Conservation (phyloP, 495 filamentous ascomycete species). For the Staphylotrichum longicolle region DNA sequence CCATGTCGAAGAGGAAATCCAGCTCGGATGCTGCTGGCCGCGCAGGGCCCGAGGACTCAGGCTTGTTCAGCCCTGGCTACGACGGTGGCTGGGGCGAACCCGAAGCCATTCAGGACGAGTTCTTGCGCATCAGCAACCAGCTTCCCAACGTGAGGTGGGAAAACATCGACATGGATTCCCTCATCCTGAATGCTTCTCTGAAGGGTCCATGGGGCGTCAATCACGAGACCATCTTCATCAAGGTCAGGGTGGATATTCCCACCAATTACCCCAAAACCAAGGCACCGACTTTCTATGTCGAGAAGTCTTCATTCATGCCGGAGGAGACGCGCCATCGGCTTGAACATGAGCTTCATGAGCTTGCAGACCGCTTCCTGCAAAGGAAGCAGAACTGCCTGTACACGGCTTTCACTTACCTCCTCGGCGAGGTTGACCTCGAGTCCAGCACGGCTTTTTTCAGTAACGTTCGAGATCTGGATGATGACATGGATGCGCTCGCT, state of each 20-base stretch:
- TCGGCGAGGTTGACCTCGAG: conserved; percentile 78
- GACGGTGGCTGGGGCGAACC: conserved; percentile 66
- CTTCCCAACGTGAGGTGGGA: conserved; percentile 85
- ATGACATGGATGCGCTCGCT: conserved; percentile 54
- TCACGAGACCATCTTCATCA: conserved; percentile 69
- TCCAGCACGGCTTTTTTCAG: conserved; percentile 69
- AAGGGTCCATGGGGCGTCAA: conserved; percentile 83
- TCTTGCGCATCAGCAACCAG: conserved; percentile 75
- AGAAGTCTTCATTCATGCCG: conserved; percentile 75
- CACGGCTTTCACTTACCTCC: conserved; percentile 73
- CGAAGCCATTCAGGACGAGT: conserved; percentile 83
- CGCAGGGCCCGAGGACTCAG: conserved; percentile 43
- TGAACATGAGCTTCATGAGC: conserved; percentile 63
- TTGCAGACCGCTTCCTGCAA: conserved; percentile 65
- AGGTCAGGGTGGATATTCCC: conserved; percentile 78
- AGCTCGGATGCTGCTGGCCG: conserved; percentile 34
- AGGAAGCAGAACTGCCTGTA: conserved; percentile 77
- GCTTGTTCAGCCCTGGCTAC: conserved; percentile 43
- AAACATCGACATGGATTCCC: conserved; percentile 73
- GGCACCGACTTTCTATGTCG: conserved; percentile 64
- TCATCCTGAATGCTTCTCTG: conserved; percentile 70
- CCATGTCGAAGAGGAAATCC: conserved; percentile 63
- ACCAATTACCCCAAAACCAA: conserved; percentile 67
- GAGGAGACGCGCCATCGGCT: conserved; percentile 64
- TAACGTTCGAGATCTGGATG: conserved; percentile 61